phyloP scores from a whole-genome alignment of 352 stramenopile genomes.

The Phytophthora multivora region DNA sequence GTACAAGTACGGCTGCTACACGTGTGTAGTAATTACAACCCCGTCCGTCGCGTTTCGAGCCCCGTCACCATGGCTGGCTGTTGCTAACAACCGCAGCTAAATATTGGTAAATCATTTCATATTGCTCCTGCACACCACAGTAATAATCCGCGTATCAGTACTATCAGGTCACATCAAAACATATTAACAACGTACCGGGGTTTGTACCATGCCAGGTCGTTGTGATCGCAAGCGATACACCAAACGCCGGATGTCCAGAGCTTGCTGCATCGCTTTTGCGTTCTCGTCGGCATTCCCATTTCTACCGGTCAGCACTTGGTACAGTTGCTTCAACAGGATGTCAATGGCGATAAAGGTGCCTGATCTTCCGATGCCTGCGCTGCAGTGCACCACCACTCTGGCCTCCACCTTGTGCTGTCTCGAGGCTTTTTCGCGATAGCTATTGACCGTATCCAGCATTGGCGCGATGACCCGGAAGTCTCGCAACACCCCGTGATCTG shows the following conservation, averaged over 20 bases:
- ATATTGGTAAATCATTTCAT: constrained; percentile 88
- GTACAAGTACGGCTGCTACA: background rate
- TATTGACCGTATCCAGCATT: constrained; percentile 75
- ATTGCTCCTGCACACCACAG: constrained; percentile 67
- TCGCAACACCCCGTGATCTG: constrained; percentile 73
- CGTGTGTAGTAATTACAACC: background rate
- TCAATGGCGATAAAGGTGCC: constrained; percentile 89
- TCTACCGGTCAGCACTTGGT: constrained; percentile 27
- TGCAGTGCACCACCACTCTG: constrained; percentile 77
- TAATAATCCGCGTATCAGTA: background rate
- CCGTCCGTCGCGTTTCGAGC: background rate
- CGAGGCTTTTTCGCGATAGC: constrained; percentile 38
- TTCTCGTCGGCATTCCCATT: constrained; percentile 24
- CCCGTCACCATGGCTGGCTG: constrained; percentile 57
- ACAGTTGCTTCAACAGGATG: constrained; percentile 65
- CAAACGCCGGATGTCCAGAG: constrained; percentile 61
- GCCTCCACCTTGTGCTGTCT: constrained; percentile 25
- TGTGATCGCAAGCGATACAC: constrained; percentile 70
- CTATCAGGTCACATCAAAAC: background rate
- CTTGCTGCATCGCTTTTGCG: constrained; percentile 27
- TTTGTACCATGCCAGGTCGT: constrained; percentile 86
- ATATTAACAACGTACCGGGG: constrained; percentile 49
- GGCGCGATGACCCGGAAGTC: constrained; percentile 77
- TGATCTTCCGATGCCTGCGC: constrained; percentile 77
- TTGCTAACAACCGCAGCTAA: constrained; percentile 65